Evolutionary conservation across 2,329 filamentous ascomycete species (phyloP).

Genomic region (Aspergillus bombycis): DNA sequence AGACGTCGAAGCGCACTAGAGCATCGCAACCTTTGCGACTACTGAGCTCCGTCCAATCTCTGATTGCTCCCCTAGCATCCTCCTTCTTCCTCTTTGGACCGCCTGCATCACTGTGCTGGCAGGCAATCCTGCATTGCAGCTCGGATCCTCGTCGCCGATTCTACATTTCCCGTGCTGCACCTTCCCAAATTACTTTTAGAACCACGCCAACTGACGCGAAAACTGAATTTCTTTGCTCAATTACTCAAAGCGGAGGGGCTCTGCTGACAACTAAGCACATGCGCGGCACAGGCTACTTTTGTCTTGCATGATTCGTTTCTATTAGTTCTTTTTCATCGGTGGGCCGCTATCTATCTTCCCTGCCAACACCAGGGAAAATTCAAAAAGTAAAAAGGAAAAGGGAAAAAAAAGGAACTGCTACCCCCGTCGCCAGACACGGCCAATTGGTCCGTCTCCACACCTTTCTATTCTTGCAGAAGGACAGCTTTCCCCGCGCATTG

Average conservation of each 20-base stretch:
- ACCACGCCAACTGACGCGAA: slow-evolving; percentile 18
- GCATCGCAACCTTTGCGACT: slow-evolving; percentile 29
- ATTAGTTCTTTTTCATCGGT: slow-evolving; percentile 13
- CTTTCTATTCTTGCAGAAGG: slow-evolving; percentile 30
- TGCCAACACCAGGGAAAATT: neutral
- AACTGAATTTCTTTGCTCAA: slow-evolving; percentile 17
- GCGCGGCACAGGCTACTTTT: slow-evolving; percentile 29
- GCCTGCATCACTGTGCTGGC: slow-evolving; percentile 42
- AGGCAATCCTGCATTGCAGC: slow-evolving; percentile 36
- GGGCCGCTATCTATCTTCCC: slow-evolving; percentile 5
- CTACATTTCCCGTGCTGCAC: slow-evolving; percentile 17
- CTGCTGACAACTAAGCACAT: slow-evolving; percentile 32
- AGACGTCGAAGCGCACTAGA: slow-evolving; percentile 31
- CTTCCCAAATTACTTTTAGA: slow-evolving; percentile 16
- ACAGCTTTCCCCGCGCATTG: slow-evolving; percentile 40
- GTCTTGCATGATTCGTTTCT: slow-evolving; percentile 25
- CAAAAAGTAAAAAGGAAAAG: neutral
- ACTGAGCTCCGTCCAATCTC: slow-evolving; percentile 30
- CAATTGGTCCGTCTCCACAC: slow-evolving; percentile 36
- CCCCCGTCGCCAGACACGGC: slow-evolving; percentile 22
- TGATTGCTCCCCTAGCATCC: slow-evolving; percentile 31
- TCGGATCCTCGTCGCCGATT: slow-evolving; percentile 32
- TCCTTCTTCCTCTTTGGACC: slow-evolving; percentile 36
- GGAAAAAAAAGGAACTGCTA: slow-evolving; percentile 18
- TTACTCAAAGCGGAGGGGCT: slow-evolving; percentile 24